A percentile compares a stretch with the other conserved stretches of the same genome.
Conservation (phyloP, 306 rosid species). For the Sicyos edulis region DNA sequence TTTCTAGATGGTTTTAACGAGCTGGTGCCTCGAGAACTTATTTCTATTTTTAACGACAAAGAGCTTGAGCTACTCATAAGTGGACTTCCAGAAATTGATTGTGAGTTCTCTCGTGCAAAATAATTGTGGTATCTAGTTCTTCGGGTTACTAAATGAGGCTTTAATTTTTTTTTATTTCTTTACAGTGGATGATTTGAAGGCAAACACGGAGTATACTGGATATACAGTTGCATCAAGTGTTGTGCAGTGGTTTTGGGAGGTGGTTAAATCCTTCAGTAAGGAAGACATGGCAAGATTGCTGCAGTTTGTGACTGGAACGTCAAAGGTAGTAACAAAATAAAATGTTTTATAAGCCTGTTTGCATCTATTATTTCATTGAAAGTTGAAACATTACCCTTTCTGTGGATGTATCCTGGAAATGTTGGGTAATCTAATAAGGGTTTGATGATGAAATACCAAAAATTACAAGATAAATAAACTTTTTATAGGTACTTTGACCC, state of each 20-base stretch:
- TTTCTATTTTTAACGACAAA: slow-evolving; percentile 85
- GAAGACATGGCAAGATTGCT: slow-evolving; percentile 99
- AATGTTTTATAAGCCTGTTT: background rate
- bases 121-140: slow-evolving; percentile 20
- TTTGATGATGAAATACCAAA: too few relatives aligned
- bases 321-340: slow-evolving; percentile 53
- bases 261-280: slow-evolving; percentile 73
- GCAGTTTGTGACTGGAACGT: slow-evolving; percentile 99
- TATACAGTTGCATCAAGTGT: slow-evolving; percentile 85
- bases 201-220: slow-evolving; percentile 79
- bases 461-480: too few relatives aligned
- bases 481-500: too few relatives aligned
- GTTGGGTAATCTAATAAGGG: background rate
- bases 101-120: slow-evolving; percentile 43
- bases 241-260: slow-evolving; percentile 99
- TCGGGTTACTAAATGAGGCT: slow-evolving; percentile 25
- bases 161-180: slow-evolving; percentile 24
- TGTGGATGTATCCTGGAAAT: background rate
- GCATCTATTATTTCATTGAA: background rate
- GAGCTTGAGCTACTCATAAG: slow-evolving; percentile 99
- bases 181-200: slow-evolving; percentile 94
- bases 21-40: slow-evolving; percentile 71
- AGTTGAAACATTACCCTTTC: slow-evolving; percentile 9
- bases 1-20: slow-evolving; percentile 82
- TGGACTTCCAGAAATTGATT: slow-evolving; percentile 98